Evolutionary conservation across 2,329 filamentous ascomycete genomes (phyloP), one percentile per base, ranked within the genome.

Genomic region (Colletotrichum sp.): DNA sequence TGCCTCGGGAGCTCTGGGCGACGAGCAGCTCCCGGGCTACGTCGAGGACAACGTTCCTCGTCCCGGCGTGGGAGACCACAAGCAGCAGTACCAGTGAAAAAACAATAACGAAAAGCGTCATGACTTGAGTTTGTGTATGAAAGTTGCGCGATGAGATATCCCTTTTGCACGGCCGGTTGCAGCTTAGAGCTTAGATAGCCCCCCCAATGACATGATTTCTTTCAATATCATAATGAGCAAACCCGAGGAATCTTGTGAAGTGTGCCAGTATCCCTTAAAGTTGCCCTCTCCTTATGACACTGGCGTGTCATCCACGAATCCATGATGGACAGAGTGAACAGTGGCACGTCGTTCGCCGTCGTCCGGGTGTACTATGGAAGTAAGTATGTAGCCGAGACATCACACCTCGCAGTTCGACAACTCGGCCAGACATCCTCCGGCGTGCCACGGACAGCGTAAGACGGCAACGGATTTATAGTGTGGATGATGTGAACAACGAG

Each of bases 41-140:
- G 72, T 76, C 10, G 77, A 78, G 28, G 77, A 78, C 21, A 76
- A 69, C 32, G 69, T 77, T 24, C 16, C 62, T 15, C 68, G 77
- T 4, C 76, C 77, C 7, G 77, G 68, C 49, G 77, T 78, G 13
- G 77, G 76, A 12, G 77, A 78, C 57, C 34, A 76, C 52, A 78
- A 78, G 67, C 60, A 55, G 10, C 59, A 69, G 13, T 77, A 76
- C 67, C 75, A 77, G 68, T 77, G 67, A 66, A n/a, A 44, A 44
- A 44, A 44, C 34, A 13, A 10, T 32, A 66, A 28, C 55, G 44
- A 24, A 49, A 13, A n/a, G 39, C 34, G 34, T 62, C 8, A 59
- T 34, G 67, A 39, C 28, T n/a, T 24, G n/a, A 63, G 64, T 24
- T 68, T 55, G 28, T 24, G 64, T 30, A 59, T 36, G 30, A 57